Evolutionary conservation across 805 yeast genomes (phyloP).

Genomic region (Cyberlindnera xishuangbannaensis): DNA sequence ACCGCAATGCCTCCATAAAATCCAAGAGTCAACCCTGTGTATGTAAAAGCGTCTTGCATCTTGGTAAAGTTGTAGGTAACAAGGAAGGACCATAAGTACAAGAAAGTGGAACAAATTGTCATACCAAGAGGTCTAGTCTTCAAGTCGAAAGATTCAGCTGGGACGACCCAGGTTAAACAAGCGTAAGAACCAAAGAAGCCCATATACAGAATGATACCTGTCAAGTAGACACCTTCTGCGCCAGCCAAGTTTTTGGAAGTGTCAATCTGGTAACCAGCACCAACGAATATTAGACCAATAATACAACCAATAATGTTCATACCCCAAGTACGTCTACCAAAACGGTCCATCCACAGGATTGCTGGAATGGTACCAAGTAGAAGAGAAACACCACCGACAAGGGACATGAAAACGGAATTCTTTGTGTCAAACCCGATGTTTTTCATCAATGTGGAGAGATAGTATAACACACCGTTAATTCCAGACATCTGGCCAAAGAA

Average conservation of each 20-base stretch:
- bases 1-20: constrained; percentile 66
- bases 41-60: constrained; percentile 52
- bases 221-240: constrained; percentile 53
- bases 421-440: constrained; percentile 48
- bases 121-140: constrained; percentile 59
- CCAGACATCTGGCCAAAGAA: constrained; percentile 62
- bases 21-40: constrained; percentile 57
- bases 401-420: constrained; percentile 56
- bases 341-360: constrained; percentile 49
- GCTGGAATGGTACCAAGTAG: constrained; percentile 64
- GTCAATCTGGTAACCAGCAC: constrained; percentile 46
- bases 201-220: constrained; percentile 61
- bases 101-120: constrained; percentile 50
- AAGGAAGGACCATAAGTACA: constrained; percentile 58
- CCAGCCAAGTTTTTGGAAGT: constrained; percentile 34
- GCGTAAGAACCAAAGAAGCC: constrained; percentile 63
- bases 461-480: constrained; percentile 61
- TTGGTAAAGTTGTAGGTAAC: constrained; percentile 57
- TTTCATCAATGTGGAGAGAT: constrained; percentile 52
- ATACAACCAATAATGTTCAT: constrained; percentile 51
- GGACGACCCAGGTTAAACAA: constrained; percentile 63
- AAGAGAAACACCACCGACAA: constrained; percentile 63
- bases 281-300: constrained; percentile 54
- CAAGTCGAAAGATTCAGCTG: constrained; percentile 57
- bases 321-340: constrained; percentile 59